Percentiles rank a stretch among this genome's conserved stretches.
Conservation (phyloP, 1,139 yeast genomes). For the Lipomyces yarrowii region DNA sequence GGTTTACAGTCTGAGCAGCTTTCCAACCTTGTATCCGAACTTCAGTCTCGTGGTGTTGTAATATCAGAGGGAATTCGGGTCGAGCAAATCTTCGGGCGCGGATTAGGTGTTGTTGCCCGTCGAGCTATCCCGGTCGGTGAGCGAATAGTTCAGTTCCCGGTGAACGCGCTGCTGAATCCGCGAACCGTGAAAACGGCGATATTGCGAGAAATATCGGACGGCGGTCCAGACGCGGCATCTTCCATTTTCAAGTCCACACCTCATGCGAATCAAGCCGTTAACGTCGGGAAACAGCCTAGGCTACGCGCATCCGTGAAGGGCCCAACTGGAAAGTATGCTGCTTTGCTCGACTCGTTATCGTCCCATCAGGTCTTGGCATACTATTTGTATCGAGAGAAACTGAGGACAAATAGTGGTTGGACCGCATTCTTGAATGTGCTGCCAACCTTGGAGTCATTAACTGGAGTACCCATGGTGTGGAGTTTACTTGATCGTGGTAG, state of each 20-base stretch:
- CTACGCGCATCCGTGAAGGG: not conserved
- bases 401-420: slow-evolving; percentile 33
- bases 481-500: slow-evolving; percentile 38
- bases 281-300: not conserved
- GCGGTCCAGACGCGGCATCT: slow-evolving; percentile 8
- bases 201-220: slow-evolving; percentile 30
- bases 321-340: not conserved
- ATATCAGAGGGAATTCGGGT: slow-evolving; percentile 40
- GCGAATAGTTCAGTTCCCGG: slow-evolving; percentile 59
- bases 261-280: not conserved
- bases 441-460: slow-evolving; percentile 37
- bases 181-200: slow-evolving; percentile 49
- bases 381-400: slow-evolving; percentile 28
- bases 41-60: slow-evolving; percentile 27
- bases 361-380: slow-evolving; percentile 40
- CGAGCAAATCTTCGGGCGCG: slow-evolving; percentile 49
- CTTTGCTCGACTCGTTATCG: slow-evolving; percentile 15
- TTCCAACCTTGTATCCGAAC: not conserved
- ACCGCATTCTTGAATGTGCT: slow-evolving; percentile 34
- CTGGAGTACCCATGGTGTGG: slow-evolving; percentile 45
- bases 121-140: slow-evolving; percentile 47
- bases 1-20: not conserved
- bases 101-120: slow-evolving; percentile 63
- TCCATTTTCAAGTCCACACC: not conserved
- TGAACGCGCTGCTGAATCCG: slow-evolving; percentile 60